Evolutionary conservation across 805 yeast genomes (phyloP), one percentile per base, ranked within the genome.

Genomic region (Spathaspora sp.): DNA sequence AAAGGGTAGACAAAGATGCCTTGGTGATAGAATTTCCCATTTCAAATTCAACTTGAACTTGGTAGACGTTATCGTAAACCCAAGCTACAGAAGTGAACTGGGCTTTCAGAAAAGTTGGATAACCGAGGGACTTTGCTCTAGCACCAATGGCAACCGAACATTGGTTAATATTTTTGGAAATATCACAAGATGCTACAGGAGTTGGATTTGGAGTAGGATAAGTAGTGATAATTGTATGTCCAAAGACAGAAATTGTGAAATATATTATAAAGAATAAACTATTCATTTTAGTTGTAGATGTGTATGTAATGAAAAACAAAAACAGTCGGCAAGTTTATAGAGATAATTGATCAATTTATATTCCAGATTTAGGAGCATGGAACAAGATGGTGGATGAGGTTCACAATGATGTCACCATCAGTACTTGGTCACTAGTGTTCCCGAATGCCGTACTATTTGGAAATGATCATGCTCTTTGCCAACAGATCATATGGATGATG

Each of bases 31-130:
- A 39, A 16, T 23, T 28, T 23, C 38, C 45, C 23, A 47, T 47
- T 18, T 47, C 32, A 18, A 47, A 47, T 19, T 47, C 49, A 12
- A 47, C 45, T 16, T 47, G 31, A 28, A 47, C 49, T 19, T 23
- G 38, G 47, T 47, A 47, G 26, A 42, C 20, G 19, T 47, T 28
- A 4, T 47, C 49, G 10, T 39, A 14, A 5, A 47, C 28, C 49
- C 49, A 47, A 11, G 20, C 8, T 2, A 47, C 44, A 8, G 7
- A 14, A 3, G 47, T 47, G 12, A 38, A 47, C 18, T 11, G 18
- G 3, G 28, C n/a, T 3, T 17, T 17, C 32, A n/a, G 14, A 29
- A 38, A 47, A 1, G 35, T 26, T 8, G 49, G 42, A 12, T 20
- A 38, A 1, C 47, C 47, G 10, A 40, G 29, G 1, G 16, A 10